A percentile compares a stretch with the other conserved stretches of the same genome.
Evolutionary conservation across 225 moss, liverwort and hornwort species (phyloP).

Genomic region (Takakia lepidozioides): DNA sequence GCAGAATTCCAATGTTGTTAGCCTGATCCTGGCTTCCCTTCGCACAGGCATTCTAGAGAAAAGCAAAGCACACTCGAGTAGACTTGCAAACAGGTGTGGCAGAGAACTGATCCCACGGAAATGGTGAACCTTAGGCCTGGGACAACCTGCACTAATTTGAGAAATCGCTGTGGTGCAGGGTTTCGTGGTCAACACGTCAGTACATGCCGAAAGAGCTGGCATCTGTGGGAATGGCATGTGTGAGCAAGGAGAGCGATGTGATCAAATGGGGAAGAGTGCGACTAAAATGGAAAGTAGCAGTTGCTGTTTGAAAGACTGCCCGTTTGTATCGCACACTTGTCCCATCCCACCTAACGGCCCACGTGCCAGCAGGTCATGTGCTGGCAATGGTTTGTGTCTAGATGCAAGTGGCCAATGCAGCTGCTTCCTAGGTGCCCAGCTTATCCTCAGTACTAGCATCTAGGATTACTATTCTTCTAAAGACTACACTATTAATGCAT

Average conservation of each 20-base stretch:
- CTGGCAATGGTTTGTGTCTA: constrained; percentile 64
- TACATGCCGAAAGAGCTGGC: constrained; percentile 54
- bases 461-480: background rate
- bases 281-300: constrained; percentile 23
- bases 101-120: no score
- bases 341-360: constrained; percentile 46
- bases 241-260: constrained; percentile 76
- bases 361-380: constrained; percentile 40
- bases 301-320: constrained; percentile 84
- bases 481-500: background rate
- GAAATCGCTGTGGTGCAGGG: no score
- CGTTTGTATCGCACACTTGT: constrained; percentile 58
- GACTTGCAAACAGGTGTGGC: no score
- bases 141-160: no score
- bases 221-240: constrained; percentile 85
- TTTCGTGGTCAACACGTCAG: no score
- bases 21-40: no score
- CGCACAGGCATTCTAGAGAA: no score
- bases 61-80: no score
- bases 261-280: constrained; percentile 49
- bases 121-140: no score
- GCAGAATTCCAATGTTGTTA: no score
- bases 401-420: constrained; percentile 82
- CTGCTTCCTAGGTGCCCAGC: constrained; percentile 49
- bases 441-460: background rate